Evolutionary conservation across 1,139 yeast species (phyloP), one percentile per base, ranked within the genome.

Genomic region (Yamadazyma triangularis): DNA sequence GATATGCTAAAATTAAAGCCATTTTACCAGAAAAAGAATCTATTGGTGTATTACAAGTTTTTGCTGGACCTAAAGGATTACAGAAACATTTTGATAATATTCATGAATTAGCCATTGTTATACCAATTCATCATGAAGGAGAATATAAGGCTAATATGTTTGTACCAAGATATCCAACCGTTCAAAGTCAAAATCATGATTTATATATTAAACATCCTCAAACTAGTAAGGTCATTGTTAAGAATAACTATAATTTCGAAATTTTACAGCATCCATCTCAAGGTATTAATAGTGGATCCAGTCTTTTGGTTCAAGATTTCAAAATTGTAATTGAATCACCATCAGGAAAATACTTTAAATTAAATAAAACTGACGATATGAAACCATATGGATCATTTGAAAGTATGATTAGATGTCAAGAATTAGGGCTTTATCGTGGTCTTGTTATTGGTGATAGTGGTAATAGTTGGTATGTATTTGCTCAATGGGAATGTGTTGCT

Each of bases 171-270:
- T 80, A 74, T 45, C 87, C 94, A 4, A 74, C 89, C 0, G 77
- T 79, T 11, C 80, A 75, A 42, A 71, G 85, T 30, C 79, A 74
- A 48, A 67, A 70, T 30, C 77, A 80, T 41, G 98, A 89, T 51
- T 59, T 88, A 30, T 91, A 89, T 53, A 74, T 91, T 34, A 72
- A 75, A 36, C 85, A 82, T 44, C 98, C 98, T 2, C 97, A 89
- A 53, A 75, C 83, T 37, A 75, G 70, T 40, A 69, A 71, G 39
- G 59, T 91, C 29, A 59, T 71, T 12, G 63, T 60, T 23, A 77
- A 75, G 23, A 76, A 75, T 40, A 69, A 77, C 9, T 85, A 85
- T 45, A 71, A 64, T 34, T 87, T 88, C 52, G 73, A 70, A 37
- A 53, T 87, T 13, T 56, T 67, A 20, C 87, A 79, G 47, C 77